Conservation (phyloP, 2,329 filamentous ascomycete genomes). For the Curvularia eragrostidis region DNA sequence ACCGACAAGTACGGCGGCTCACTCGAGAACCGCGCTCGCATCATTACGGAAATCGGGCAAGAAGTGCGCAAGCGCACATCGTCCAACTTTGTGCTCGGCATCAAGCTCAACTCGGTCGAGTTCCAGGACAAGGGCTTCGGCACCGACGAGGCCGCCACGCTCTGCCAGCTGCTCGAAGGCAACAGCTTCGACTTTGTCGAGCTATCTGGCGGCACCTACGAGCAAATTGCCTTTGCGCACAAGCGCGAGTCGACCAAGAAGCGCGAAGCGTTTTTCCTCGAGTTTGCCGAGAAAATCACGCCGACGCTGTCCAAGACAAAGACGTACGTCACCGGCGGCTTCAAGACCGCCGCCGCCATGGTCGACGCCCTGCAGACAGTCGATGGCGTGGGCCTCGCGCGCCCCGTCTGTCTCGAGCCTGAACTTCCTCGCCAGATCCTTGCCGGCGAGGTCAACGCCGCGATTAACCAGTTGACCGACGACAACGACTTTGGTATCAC, state of each 20-base stretch:
- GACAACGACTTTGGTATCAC: slow-evolving; percentile 61
- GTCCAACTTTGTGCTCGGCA: slow-evolving; percentile 56
- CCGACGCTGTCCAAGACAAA: slow-evolving; percentile 63
- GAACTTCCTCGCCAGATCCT: slow-evolving; percentile 56
- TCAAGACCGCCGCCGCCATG: slow-evolving; percentile 64
- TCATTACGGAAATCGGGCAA: slow-evolving; percentile 51
- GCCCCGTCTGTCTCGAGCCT: slow-evolving; percentile 61
- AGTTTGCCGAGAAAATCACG: slow-evolving; percentile 63
- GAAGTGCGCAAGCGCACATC: slow-evolving; percentile 49
- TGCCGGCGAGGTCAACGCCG: slow-evolving; percentile 51
- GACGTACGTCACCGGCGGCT: slow-evolving; percentile 65
- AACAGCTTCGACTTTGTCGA: slow-evolving; percentile 65
- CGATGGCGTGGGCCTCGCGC: slow-evolving; percentile 66
- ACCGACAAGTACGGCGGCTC: slow-evolving; percentile 55
- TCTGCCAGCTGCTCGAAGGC: slow-evolving; percentile 59
- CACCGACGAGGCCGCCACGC: slow-evolving; percentile 57
- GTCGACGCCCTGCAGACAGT: slow-evolving; percentile 63
- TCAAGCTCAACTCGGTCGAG: slow-evolving; percentile 67
- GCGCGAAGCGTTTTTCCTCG: slow-evolving; percentile 66
- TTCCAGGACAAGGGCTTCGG: slow-evolving; percentile 61
- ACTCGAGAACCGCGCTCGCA: slow-evolving; percentile 53
- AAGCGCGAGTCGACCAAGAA: slow-evolving; percentile 62
- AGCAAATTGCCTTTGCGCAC: slow-evolving; percentile 60
- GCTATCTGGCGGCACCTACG: slow-evolving; percentile 66
- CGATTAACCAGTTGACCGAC: slow-evolving; percentile 57